These are phyloP conservation scores for Papiliotrema nemorosa DNA, from an alignment of 1,284 basidiomycete genomes.

Conservation along the genomic window DNA sequence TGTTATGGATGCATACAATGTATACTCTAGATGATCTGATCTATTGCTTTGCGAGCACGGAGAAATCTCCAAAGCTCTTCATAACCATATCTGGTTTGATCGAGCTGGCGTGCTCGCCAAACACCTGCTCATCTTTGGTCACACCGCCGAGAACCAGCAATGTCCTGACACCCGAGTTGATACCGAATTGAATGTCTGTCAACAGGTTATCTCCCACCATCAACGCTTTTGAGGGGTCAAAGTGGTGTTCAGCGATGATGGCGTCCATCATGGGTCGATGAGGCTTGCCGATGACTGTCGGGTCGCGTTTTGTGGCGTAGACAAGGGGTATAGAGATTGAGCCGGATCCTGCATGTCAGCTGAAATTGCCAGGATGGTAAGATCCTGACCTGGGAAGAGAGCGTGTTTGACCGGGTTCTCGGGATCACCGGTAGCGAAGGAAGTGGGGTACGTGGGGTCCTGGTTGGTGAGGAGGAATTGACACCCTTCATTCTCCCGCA, in stretches of 20 bases:
- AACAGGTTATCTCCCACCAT: slow-evolving; percentile 95
- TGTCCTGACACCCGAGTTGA: slow-evolving; percentile 77
- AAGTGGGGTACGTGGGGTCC: slow-evolving; percentile 81
- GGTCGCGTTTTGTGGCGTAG: slow-evolving; percentile 62
- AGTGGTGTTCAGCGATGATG: slow-evolving; percentile 89
- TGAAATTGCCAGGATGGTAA: neutral
- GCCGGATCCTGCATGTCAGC: slow-evolving; percentile 56
- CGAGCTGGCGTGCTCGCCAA: slow-evolving; percentile 63
- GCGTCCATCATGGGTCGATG: slow-evolving; percentile 89
- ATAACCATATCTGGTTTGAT: slow-evolving; percentile 78
- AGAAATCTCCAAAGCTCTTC: slow-evolving; percentile 71
- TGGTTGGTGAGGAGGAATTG: slow-evolving; percentile 90
- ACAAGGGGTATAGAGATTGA: slow-evolving; percentile 77
- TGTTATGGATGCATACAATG: no score
- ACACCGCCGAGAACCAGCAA: slow-evolving; percentile 93
- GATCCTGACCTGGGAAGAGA: slow-evolving; percentile 65
- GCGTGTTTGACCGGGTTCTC: slow-evolving; percentile 79
- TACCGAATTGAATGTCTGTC: slow-evolving; percentile 83
- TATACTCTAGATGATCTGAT: neutral
- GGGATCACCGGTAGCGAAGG: slow-evolving; percentile 57
- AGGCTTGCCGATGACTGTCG: slow-evolving; percentile 86
- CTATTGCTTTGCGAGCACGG: slow-evolving; percentile 33
- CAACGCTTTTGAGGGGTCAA: slow-evolving; percentile 77
- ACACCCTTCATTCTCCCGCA: slow-evolving; percentile 72
- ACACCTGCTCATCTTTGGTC: slow-evolving; percentile 65